These are phyloP conservation scores for Syzygium aqueum DNA, from an alignment of 345 rosid genomes.

Conservation along the genomic window DNA sequence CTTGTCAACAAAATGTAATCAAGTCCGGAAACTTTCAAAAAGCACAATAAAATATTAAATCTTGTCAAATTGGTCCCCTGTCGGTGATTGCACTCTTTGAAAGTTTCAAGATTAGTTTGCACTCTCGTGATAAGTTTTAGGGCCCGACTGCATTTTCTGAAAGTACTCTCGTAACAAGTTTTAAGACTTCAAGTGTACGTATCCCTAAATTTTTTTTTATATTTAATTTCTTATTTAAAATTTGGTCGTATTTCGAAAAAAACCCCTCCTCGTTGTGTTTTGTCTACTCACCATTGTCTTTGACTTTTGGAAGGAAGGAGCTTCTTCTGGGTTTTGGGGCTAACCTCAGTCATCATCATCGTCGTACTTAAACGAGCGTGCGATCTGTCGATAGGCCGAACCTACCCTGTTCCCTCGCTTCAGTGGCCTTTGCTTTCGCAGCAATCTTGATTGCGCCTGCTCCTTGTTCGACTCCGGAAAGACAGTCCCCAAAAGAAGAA, in stretches of 20 bases:
- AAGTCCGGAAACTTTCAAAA: too few species aligned
- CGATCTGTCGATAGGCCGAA: neutral
- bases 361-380: neutral
- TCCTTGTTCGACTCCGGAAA: neutral
- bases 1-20: too few species aligned
- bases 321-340: neutral
- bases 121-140: too few species aligned
- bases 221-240: too few species aligned
- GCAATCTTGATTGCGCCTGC: neutral
- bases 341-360: neutral
- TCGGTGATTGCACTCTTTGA: too few species aligned
- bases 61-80: too few species aligned
- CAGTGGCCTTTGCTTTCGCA: neutral
- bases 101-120: too few species aligned
- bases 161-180: too few species aligned
- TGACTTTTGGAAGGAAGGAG: neutral
- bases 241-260: neutral
- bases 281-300: neutral
- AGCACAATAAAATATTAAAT: too few species aligned
- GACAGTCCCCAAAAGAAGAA: neutral
- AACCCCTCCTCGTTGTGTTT: neutral
- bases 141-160: too few species aligned
- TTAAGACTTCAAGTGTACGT: too few species aligned
- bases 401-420: neutral
- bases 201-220: too few species aligned